Evolutionary conservation across 257 asterid species (phyloP).

Genomic region (Fraxinus quadrangulata): DNA sequence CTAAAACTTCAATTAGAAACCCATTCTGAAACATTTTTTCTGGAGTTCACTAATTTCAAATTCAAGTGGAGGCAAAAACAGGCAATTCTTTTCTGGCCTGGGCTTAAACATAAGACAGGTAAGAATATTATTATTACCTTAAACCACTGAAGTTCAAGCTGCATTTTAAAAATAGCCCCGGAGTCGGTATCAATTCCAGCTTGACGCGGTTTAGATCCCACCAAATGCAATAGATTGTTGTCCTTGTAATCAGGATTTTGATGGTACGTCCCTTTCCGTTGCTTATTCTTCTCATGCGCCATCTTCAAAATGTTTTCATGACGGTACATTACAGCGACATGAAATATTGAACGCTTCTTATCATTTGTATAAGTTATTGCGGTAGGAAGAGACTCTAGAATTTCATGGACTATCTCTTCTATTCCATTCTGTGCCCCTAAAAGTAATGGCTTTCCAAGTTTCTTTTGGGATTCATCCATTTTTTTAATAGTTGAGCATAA

Average conservation of each 20-base stretch:
- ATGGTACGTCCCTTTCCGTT: neutral
- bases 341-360: neutral
- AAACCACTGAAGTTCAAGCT: conserved; percentile 30
- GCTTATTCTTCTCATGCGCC: conserved; percentile 8
- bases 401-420: conserved; percentile 15
- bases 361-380: neutral
- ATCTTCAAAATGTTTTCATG: conserved; percentile 17
- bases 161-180: conserved; percentile 32
- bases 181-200: conserved; percentile 14
- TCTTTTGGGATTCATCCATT: neutral
- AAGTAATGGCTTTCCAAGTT: neutral
- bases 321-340: conserved; percentile 16
- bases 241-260: fast-evolving
- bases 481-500: conserved; percentile 17
- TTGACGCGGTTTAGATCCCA: neutral
- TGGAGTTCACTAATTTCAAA: too few species aligned
- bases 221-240: conserved; percentile 8
- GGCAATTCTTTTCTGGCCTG: neutral
- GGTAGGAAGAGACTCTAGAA: conserved; percentile 3
- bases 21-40: too few species aligned
- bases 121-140: conserved; percentile 3
- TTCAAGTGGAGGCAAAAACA: too few species aligned
- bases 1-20: too few species aligned
- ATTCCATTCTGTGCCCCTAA: conserved; percentile 22
- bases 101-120: too few species aligned